Evolutionary conservation across 495 filamentous ascomycete genomes (phyloP), one percentile per base, ranked within the genome.

Genomic region (Penicillium goetzii): DNA sequence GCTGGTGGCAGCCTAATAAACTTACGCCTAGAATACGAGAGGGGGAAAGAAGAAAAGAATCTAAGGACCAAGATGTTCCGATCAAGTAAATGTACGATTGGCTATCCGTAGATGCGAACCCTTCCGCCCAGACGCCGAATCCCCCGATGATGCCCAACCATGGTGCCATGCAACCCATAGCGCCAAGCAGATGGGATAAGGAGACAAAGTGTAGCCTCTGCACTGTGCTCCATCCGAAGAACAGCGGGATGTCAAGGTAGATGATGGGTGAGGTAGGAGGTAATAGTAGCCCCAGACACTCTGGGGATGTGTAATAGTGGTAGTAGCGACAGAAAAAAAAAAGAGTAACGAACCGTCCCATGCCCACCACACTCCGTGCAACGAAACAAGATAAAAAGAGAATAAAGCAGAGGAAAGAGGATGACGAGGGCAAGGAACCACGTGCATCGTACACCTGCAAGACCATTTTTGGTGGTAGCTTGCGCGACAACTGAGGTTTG

Each of bases 301-400:
- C 19, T 19, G 11, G 38, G 36, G 36, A 23, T 55, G 33, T 36
- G 14, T 28, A 36, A 23, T 25, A 55, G 52, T 11, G 55, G 23
- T 40, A 47, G 30, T 32, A 58, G 38, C 36, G 41, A 54, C 59
- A 60, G 59, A 64, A 47, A 59, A 50, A 61, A 62, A 57, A 62
- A 68, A 64, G 30, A 56, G 47, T 49, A 72, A 58, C 63, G 68
- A 62, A 62, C 72, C 73, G 60, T 63, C 68, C 76, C 69, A 72
- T 75, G 68, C 69, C 76, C 65, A 70, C 63, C 74, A 68, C 74
- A 74, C 77, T 78, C 77, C 77, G 59, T 73, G 62, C 65, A 69
- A 60, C 64, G 71, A 63, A 66, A 61, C 63, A 59, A 67, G 56
- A 54, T n/a, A 58, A 34, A 60, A 58, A 59, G 52, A 45, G 47